Conservation (phyloP, 768 basidiomycete genomes). For the Psilocybe tampanensis region DNA sequence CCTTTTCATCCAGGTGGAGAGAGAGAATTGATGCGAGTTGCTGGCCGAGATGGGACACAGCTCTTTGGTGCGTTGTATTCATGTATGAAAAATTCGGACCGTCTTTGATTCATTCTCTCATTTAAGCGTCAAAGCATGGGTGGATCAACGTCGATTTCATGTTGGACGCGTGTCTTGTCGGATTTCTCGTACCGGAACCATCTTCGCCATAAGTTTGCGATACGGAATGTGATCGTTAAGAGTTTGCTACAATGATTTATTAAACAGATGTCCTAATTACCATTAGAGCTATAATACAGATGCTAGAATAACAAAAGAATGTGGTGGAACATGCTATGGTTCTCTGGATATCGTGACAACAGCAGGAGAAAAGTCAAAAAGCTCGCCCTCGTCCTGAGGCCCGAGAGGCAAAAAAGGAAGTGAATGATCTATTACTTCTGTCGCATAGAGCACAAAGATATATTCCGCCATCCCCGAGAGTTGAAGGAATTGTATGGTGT, state of each 20-base stretch:
- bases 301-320: background rate
- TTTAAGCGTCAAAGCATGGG: slow-evolving; percentile 82
- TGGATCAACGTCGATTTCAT: slow-evolving; percentile 98
- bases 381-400: background rate
- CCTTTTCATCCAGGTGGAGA: slow-evolving; percentile 94
- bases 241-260: background rate
- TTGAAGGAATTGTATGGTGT: slow-evolving; percentile 53
- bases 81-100: background rate
- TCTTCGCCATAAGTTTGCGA: slow-evolving; percentile 9
- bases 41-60: slow-evolving; percentile 93
- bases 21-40: slow-evolving; percentile 91
- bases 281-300: slow-evolving; percentile 4
- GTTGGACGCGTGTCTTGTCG: slow-evolving; percentile 91
- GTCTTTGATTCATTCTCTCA: background rate
- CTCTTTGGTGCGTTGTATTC: slow-evolving; percentile 73
- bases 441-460: slow-evolving; percentile 47
- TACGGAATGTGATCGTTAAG: background rate
- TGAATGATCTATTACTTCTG: slow-evolving; percentile 9
- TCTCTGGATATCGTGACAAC: background rate
- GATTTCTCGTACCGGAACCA: slow-evolving; percentile 81
- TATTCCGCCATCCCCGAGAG: slow-evolving; percentile 41
- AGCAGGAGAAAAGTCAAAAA: background rate
- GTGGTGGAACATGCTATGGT: background rate
- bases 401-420: background rate
- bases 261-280: slow-evolving; percentile 8